Base-by-base conservation (phyloP, 78 protist genomes). In the Guillardia theta region DNA sequence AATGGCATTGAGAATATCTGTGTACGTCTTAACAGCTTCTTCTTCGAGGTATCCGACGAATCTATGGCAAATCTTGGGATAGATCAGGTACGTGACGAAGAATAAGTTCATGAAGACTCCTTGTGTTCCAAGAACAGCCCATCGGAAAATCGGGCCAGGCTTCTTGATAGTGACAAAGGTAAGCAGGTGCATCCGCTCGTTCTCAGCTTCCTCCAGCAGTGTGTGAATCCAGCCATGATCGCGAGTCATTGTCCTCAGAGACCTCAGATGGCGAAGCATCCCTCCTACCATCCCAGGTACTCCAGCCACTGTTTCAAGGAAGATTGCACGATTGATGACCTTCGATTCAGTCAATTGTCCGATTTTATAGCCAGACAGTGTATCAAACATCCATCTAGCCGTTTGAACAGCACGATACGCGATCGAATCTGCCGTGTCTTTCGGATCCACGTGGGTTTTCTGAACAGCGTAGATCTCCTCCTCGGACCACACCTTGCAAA, bases 151-250 rank as follows among this genome's bases (percentile, higher is more conserved):
- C 10, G 44, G 43, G 54, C 70, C 45, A 0, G 97, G 97, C 53
- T 93, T 19, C 50, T 43, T 37, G 53, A 78, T 45, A 46, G 19
- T 78, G 45, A 78, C 33, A 58, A 47, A 97, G 48, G 92, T 88
- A 48, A 98, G 54, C 50, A 98, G 53, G 94, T 98, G 99, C 98
- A 97, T 97, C 76, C 99, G 93, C 88, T 98, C 99, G 94, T 98
- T 98, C 78, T 95, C 96, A 2, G 96, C 96, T 39, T 95, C 96
- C 54, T 90, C 95, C 0, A 94, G 93, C 15, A 96, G 94, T 0
- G 96, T 94, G 94, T 93, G 94, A 64, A 96, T 96, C 96, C 94
- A 95, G 45, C 96, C 96, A 64, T 95, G 48, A 94, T 98, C 98
- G 46, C 93, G 94, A 48, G 95, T 64, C 64, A 88, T 48, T 8